Evolutionary conservation across 2,329 filamentous ascomycete genomes (phyloP).

Genomic region (Aspergillus aculeatinus): DNA sequence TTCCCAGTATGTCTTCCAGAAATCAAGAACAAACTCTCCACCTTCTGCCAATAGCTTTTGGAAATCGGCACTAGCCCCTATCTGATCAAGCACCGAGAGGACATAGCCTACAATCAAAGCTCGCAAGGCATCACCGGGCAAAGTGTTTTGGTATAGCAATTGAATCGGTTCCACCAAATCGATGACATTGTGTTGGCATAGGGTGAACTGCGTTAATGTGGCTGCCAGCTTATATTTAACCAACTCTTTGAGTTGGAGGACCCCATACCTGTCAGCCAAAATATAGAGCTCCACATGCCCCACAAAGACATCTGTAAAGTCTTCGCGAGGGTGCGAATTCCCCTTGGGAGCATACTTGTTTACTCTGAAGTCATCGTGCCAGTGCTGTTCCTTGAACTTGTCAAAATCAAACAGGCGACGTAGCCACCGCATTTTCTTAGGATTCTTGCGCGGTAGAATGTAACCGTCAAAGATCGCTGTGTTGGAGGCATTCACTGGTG

Average conservation of each 20-base stretch:
- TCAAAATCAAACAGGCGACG: conserved; percentile 9
- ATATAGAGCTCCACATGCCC: conserved; percentile 42
- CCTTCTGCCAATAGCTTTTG: neutral
- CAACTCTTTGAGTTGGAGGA: conserved; percentile 32
- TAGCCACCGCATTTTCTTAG: neutral
- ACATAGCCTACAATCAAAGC: conserved; percentile 23
- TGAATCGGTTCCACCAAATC: conserved; percentile 36
- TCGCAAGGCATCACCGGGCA: conserved; percentile 19
- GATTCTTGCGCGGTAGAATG: too few relatives aligned
- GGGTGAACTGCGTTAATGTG: conserved; percentile 30
- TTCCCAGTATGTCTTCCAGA: neutral
- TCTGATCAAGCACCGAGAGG: conserved; percentile 12
- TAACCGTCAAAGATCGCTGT: too few relatives aligned
- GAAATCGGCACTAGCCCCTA: neutral
- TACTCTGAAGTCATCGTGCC: neutral
- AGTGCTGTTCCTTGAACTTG: neutral
- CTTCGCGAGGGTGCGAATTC: conserved; percentile 19
- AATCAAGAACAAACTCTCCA: neutral
- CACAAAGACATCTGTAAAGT: conserved; percentile 39
- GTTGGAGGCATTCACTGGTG: too few relatives aligned
- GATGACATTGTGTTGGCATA: conserved; percentile 26
- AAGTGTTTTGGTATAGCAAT: conserved; percentile 40
- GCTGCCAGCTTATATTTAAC: conserved; percentile 35
- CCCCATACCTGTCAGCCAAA: conserved; percentile 43
- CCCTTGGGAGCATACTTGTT: conserved; percentile 11